phyloP scores from a whole-genome alignment of 176 grass and related monocot species.

The Poa annua region DNA sequence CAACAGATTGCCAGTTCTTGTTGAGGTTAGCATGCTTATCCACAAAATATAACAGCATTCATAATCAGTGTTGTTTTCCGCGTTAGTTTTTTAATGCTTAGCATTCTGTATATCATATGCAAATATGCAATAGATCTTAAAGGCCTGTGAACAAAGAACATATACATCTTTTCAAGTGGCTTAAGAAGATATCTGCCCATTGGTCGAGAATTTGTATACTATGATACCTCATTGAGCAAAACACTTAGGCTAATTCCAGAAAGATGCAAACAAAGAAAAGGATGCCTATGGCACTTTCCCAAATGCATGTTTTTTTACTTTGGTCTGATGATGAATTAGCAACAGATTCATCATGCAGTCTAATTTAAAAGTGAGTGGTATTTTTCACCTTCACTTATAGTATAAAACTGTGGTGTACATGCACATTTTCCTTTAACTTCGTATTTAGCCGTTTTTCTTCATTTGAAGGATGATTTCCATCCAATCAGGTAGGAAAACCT shows the following conservation, averaged over 20 bases:
- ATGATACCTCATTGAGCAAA: slow-evolving; percentile 6
- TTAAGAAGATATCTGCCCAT: not conserved
- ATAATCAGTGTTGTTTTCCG: not conserved
- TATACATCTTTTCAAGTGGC: slow-evolving; percentile 4
- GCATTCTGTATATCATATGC: not conserved
- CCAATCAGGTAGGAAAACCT: not conserved
- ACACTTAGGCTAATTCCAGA: slow-evolving; percentile 19
- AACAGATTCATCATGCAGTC: not conserved
- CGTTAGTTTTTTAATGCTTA: slow-evolving; percentile 12
- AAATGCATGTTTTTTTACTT: slow-evolving; percentile 13
- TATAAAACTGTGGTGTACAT: not conserved
- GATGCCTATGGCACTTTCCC: not conserved
- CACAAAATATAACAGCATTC: slow-evolving; percentile 20
- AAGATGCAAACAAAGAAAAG: not conserved
- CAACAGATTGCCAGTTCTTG: not conserved
- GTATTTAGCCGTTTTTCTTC: not conserved
- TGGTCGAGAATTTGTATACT: slow-evolving; percentile 15
- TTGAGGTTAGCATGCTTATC: slow-evolving; percentile 16
- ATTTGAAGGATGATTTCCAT: not conserved
- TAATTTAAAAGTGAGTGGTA: slow-evolving; percentile 21
- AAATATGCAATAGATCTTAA: slow-evolving; percentile 30
- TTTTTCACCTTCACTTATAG: slow-evolving; percentile 18
- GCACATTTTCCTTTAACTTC: not conserved
- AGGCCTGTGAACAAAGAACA: slow-evolving; percentile 15
- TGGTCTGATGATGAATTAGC: slow-evolving; percentile 7